Conservation (phyloP, 768 basidiomycete genomes). For the Tulasnella sp. region DNA sequence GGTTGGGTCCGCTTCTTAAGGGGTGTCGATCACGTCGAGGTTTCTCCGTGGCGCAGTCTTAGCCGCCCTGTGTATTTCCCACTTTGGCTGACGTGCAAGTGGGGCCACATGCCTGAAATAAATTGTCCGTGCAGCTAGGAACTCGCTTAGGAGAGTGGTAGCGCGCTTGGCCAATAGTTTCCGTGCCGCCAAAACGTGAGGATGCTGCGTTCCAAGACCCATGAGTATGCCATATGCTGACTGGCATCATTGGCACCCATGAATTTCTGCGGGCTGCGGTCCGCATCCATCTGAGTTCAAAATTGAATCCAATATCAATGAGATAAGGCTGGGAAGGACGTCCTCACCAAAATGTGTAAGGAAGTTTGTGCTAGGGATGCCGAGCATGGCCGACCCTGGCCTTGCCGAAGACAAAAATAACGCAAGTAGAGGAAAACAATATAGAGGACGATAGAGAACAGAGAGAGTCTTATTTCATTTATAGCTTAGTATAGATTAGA, state of each 20-base stretch:
- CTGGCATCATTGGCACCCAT: neutral
- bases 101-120: neutral
- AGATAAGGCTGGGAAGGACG: neutral
- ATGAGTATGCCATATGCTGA: neutral
- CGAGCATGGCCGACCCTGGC: too few species aligned
- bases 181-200: neutral
- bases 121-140: neutral
- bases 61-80: neutral
- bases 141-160: neutral
- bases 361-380: too few species aligned
- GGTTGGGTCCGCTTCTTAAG: neutral
- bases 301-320: neutral
- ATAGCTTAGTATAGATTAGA: too few species aligned
- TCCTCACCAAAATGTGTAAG: neutral
- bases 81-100: neutral
- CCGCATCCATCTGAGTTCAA: neutral
- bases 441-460: too few species aligned
- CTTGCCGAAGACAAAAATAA: too few species aligned
- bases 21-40: neutral
- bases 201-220: neutral
- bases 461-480: too few species aligned
- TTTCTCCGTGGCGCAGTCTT: neutral
- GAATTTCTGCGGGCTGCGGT: neutral
- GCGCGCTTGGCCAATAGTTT: neutral
- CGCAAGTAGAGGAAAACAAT: too few species aligned